Evolutionary conservation across 495 filamentous ascomycete species (phyloP), one percentile per base, ranked within the genome.

Genomic region (Thozetella sp.): DNA sequence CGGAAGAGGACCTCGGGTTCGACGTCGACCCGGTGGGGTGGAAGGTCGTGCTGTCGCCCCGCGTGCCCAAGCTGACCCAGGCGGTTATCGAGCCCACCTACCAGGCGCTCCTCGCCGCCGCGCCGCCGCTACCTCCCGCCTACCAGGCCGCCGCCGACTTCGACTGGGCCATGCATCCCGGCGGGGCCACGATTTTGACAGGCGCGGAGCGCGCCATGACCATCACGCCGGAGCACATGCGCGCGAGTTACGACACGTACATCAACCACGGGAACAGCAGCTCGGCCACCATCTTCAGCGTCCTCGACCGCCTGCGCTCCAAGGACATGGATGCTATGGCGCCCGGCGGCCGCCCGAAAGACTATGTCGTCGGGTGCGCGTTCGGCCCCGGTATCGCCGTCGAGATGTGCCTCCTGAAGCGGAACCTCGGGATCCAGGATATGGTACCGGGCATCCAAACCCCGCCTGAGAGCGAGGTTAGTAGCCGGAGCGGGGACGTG

Each of bases 131-230:
- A 3, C 76, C 78, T 6, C 67, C 67, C 22, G 53, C 66, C 17
- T 80, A 81, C 63, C 66, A 64, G 54, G 54, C 40, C 1, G 73
- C 84, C 1, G 51, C 66, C 0, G 84, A 86, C 54, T 87, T 88
- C 55, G 86, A 90, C 69, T 90, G 87, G 87, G 87, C 86, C 0
- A 76, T 90, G 60, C 87, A 90, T 64, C 87, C 87, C 0, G 87
- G 87, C 3, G 87, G 87, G 27, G 68, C 81, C 17, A 85, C 86
- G 10, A 88, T 90, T 55, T 77, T 90, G 13, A 81, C 85, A 4
- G 83, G 84, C 6, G 83, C 86, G 1, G 81, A 88, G 67, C 69
- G 71, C 37, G 76, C 72, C 11, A 76, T 86, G 74, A 62, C 69
- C 19, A 77, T 90, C 22, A 77, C 80, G 0, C 68, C 82, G 1